Evolutionary conservation across 176 grass and related monocot genomes (phyloP).

Genomic region (Pontederia crassipes): DNA sequence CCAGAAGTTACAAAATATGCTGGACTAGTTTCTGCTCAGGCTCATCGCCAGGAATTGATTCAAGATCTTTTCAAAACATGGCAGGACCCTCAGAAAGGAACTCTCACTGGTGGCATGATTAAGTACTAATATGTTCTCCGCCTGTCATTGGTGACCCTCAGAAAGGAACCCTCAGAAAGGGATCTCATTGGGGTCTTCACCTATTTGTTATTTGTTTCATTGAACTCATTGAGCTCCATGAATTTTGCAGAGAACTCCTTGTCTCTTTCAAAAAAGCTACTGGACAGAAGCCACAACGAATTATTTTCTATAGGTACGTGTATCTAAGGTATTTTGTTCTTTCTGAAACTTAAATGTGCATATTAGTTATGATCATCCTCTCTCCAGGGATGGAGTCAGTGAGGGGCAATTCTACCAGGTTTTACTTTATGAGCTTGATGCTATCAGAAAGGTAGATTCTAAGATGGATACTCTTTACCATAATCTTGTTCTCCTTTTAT

Average conservation of each 20-base stretch:
- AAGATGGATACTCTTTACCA: neutral
- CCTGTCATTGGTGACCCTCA: neutral
- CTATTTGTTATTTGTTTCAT: neutral
- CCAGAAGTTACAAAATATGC: conserved; percentile 89
- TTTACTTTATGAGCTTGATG: conserved; percentile 83
- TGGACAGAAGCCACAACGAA: conserved; percentile 89
- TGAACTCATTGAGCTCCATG: neutral
- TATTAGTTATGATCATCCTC: neutral
- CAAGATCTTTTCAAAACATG: conserved; percentile 90
- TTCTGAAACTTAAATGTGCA: neutral
- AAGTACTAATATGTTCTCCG: conserved; percentile 33
- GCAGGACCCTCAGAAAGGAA: conserved; percentile 79
- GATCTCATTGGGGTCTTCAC: neutral
- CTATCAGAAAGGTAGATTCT: conserved; percentile 72
- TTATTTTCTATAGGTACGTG: conserved; percentile 89
- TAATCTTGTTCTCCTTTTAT: neutral
- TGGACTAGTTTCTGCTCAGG: conserved; percentile 75
- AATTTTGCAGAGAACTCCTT: conserved; percentile 65
- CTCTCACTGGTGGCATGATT: conserved; percentile 82
- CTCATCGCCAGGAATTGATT: conserved; percentile 83
- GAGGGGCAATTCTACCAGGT: conserved; percentile 99
- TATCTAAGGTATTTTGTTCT: neutral
- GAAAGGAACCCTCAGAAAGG: no score
- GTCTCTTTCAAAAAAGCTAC: conserved; percentile 86
- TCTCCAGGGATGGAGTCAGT: conserved; percentile 81